Evolutionary conservation across 2,329 filamentous ascomycete species (phyloP).

Genomic region (Ophiocordyceps camponoti-floridani): DNA sequence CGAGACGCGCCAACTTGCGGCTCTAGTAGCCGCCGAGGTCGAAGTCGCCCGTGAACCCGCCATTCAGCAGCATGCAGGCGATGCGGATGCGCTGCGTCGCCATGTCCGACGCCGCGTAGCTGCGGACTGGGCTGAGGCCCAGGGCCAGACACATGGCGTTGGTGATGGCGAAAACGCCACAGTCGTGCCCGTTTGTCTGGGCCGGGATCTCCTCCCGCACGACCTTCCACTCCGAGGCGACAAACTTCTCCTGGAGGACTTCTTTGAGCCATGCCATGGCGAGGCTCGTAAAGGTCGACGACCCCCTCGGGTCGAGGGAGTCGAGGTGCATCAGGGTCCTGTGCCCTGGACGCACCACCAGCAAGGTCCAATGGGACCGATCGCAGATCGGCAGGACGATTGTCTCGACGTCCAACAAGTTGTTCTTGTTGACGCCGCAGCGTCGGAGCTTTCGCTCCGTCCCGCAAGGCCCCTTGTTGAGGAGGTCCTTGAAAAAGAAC

Average conservation of each 20-base stretch:
- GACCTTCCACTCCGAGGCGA: constrained; percentile 40
- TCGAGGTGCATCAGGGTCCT: constrained; percentile 52
- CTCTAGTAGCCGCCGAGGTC: constrained; percentile 15
- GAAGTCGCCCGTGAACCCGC: constrained; percentile 47
- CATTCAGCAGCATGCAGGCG: constrained; percentile 46
- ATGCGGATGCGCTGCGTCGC: constrained; percentile 40
- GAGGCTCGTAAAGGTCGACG: constrained; percentile 18
- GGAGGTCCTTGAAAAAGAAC: constrained; percentile 43
- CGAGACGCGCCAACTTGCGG: not conserved
- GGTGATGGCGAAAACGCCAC: constrained; percentile 59
- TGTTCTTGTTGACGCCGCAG: constrained; percentile 35
- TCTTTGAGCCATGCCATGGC: constrained; percentile 37
- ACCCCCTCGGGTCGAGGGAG: constrained; percentile 32
- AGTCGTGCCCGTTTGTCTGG: constrained; percentile 55
- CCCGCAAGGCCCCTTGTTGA: constrained; percentile 24
- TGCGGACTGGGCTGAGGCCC: constrained; percentile 29
- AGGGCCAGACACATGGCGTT: constrained; percentile 48
- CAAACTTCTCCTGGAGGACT: constrained; percentile 35
- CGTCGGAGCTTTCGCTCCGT: constrained; percentile 39
- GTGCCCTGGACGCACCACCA: constrained; percentile 44
- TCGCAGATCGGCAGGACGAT: constrained; percentile 54
- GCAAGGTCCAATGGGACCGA: constrained; percentile 50
- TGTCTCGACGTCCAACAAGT: constrained; percentile 46
- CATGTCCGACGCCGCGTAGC: constrained; percentile 36
- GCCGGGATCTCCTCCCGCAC: constrained; percentile 28